Conservation (phyloP, 176 grass and related monocot species). For the bread wheat (Triticum aestivum) region IWGSC_CS_RefSeq_v2.1 NC_057804.1:31497919-31498418, state of each 20-base stretch:
- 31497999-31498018: too few relatives aligned
- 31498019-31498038: too few relatives aligned
- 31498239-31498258: conserved; percentile 88
- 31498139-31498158: neutral
- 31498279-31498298: conserved; percentile 66
- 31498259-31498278: conserved; percentile 85
- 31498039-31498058: conserved; percentile 11
- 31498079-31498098: neutral
- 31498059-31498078: neutral
- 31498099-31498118: neutral
- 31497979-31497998: neutral
- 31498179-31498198: conserved; percentile 89
- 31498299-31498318: conserved; percentile 54
- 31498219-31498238: conserved; percentile 67
- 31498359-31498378: conserved; percentile 29
- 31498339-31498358: neutral
- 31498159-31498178: conserved; percentile 22
- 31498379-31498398: conserved; percentile 88
- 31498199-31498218: conserved; percentile 74
- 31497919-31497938: too few relatives aligned
- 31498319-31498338: conserved; percentile 18
- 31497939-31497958: neutral
- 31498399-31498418: conserved; percentile 71
- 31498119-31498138: neutral
- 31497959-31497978: conserved; percentile 9